Conservation (phyloP, 805 yeast genomes). For the Teunomyces barrocoloradensis region DNA sequence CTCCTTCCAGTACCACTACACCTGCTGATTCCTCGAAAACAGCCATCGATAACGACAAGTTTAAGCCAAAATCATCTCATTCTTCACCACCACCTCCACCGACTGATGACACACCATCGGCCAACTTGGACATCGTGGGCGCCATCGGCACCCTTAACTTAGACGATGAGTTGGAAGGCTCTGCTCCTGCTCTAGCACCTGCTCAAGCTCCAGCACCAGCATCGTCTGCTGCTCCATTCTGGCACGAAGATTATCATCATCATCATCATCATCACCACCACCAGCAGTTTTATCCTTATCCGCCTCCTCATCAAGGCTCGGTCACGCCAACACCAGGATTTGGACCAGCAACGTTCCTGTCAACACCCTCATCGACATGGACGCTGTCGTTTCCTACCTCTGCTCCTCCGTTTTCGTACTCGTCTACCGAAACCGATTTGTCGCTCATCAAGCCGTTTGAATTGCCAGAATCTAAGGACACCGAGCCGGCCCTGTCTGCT, state of each 20-base stretch:
- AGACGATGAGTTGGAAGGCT: conserved; percentile 30
- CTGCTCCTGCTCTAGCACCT: not conserved
- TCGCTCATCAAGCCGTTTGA: conserved; percentile 16
- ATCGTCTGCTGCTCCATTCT: not conserved
- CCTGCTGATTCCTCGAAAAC: conserved; percentile 5
- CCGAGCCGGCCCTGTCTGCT: too few relatives aligned
- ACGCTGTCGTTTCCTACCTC: conserved; percentile 30
- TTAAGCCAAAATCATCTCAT: not conserved
- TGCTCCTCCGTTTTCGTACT: conserved; percentile 35
- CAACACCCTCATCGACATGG: conserved; percentile 40
- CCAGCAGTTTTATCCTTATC: conserved; percentile 12
- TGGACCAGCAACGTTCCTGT: conserved; percentile 22
- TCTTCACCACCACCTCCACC: not conserved
- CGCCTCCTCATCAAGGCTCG: conserved; percentile 23
- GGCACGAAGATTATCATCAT: conserved; percentile 6
- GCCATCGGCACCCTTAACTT: conserved; percentile 47
- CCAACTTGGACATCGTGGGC: conserved; percentile 44
- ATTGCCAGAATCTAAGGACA: conserved; percentile 13
- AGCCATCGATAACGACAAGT: conserved; percentile 10
- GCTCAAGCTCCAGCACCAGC: not conserved
- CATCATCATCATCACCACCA: conserved; percentile 8
- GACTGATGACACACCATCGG: conserved; percentile 1
- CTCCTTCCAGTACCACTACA: conserved; percentile 9
- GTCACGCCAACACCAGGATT: conserved; percentile 30
- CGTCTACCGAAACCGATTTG: conserved; percentile 3